phyloP scores from a whole-genome alignment of 306 rosid species.

The Dryas alaskensis region DNA sequence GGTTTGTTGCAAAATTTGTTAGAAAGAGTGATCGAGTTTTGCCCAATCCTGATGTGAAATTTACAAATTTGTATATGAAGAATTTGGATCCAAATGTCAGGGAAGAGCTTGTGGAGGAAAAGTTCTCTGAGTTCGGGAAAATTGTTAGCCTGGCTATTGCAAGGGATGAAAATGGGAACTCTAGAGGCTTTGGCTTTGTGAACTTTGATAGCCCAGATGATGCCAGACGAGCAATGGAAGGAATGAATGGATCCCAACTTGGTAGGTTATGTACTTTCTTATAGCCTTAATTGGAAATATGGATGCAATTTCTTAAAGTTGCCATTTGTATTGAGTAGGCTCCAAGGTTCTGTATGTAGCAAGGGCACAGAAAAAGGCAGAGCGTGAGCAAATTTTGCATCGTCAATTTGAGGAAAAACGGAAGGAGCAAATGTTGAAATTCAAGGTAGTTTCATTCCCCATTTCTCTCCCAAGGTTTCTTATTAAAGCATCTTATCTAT shows the following conservation, averaged over 20 bases:
- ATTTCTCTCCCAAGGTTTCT: conserved; percentile 3
- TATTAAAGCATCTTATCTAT: conserved; percentile 11
- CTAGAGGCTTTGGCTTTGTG: conserved; percentile 84
- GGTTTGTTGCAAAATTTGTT: conserved; percentile 74
- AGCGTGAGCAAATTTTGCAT: conserved; percentile 71
- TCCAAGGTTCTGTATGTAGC: conserved; percentile 76
- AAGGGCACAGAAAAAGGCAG: conserved; percentile 83
- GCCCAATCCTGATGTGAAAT: conserved; percentile 54
- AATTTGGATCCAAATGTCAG: conserved; percentile 64
- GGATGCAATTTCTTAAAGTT: conserved; percentile 4
- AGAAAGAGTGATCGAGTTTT: conserved; percentile 58
- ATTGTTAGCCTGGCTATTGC: conserved; percentile 61
- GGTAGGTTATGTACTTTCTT: conserved; percentile 44
- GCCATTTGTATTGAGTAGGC: conserved; percentile 44
- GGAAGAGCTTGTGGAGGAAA: conserved; percentile 58
- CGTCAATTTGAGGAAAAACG: conserved; percentile 74
- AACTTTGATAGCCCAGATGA: conserved; percentile 68
- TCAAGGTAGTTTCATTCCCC: conserved; percentile 42
- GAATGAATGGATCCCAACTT: conserved; percentile 59
- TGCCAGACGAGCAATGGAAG: conserved; percentile 74
- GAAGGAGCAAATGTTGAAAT: conserved; percentile 63
- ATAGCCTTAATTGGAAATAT: conserved; percentile 9
- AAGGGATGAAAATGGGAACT: conserved; percentile 53
- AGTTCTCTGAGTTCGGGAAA: conserved; percentile 66
- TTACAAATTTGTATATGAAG: conserved; percentile 75